Conservation (phyloP, 1,139 yeast species). For the Kodamaea suecica region DNA sequence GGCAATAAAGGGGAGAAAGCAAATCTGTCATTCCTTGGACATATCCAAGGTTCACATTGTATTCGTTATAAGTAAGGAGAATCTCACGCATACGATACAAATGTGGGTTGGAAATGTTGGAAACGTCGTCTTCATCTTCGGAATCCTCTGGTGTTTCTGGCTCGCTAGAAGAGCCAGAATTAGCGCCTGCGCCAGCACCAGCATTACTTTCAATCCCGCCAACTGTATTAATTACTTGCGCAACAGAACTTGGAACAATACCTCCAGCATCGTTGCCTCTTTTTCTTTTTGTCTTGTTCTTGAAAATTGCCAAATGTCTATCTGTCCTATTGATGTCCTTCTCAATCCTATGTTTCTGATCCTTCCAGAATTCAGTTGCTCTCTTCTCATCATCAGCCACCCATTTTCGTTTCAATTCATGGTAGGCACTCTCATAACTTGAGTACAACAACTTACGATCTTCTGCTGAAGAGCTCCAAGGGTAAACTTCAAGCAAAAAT, state of each 20-base stretch:
- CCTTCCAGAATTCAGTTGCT: conserved; percentile 75
- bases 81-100: conserved; percentile 72
- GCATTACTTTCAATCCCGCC: background rate
- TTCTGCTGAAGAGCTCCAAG: conserved; percentile 78
- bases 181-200: background rate
- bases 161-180: conserved; percentile 20
- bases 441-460: conserved; percentile 61
- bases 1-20: conserved; percentile 79
- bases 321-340: conserved; percentile 94
- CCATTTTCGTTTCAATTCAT: conserved; percentile 66
- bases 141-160: conserved; percentile 49
- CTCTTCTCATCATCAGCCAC: conserved; percentile 55
- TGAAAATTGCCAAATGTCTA: conserved; percentile 65
- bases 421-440: conserved; percentile 63
- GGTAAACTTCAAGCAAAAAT: conserved; percentile 75
- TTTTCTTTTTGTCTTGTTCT: conserved; percentile 35
- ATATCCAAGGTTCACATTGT: conserved; percentile 81
- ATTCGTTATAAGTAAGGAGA: conserved; percentile 79
- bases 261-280: conserved; percentile 9
- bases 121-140: conserved; percentile 45
- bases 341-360: conserved; percentile 84
- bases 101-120: conserved; percentile 63
- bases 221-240: conserved; percentile 1
- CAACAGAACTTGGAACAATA: conserved; percentile 6
- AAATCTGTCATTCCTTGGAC: conserved; percentile 98